A percentile compares a stretch with the other conserved stretches of the same genome.
phyloP scores from a whole-genome alignment of 345 rosid genomes.

The Citrus trifoliata region DNA sequence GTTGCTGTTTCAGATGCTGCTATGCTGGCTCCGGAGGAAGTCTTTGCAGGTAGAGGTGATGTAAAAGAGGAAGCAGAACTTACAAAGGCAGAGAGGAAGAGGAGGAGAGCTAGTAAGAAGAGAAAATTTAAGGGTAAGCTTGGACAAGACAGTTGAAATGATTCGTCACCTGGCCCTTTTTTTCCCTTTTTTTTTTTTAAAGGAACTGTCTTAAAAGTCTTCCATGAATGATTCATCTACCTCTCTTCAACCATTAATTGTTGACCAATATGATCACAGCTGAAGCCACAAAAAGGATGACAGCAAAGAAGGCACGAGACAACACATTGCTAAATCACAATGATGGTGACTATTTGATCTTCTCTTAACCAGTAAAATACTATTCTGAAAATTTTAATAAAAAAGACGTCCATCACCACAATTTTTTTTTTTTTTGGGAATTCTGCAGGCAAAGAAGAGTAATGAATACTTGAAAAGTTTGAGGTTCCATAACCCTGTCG shows the following conservation, averaged over 20 bases:
- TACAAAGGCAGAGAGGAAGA: constrained; percentile 80
- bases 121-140: constrained; percentile 73
- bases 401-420: neutral
- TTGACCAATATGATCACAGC: constrained; percentile 37
- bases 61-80: constrained; percentile 84
- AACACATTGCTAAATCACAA: constrained; percentile 12
- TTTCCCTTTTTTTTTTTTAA: too few species aligned
- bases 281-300: constrained; percentile 46
- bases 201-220: neutral
- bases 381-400: neutral
- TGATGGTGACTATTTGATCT: constrained; percentile 34
- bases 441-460: constrained; percentile 42
- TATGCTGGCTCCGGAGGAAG: constrained; percentile 98
- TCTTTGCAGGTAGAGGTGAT: constrained; percentile 77
- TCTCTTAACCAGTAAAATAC: neutral
- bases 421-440: neutral
- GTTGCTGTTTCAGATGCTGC: constrained; percentile 92
- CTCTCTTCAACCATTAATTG: constrained; percentile 1
- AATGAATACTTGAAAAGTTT: neutral
- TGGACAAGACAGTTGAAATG: neutral
- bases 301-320: constrained; percentile 42
- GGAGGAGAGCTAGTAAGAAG: constrained; percentile 98
- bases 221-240: neutral
- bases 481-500: neutral
- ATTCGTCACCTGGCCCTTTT: neutral